Evolutionary conservation across 73 alveolate species (phyloP), one percentile per base, ranked within the genome.

Genomic region (Paramecium sonneborni): DNA sequence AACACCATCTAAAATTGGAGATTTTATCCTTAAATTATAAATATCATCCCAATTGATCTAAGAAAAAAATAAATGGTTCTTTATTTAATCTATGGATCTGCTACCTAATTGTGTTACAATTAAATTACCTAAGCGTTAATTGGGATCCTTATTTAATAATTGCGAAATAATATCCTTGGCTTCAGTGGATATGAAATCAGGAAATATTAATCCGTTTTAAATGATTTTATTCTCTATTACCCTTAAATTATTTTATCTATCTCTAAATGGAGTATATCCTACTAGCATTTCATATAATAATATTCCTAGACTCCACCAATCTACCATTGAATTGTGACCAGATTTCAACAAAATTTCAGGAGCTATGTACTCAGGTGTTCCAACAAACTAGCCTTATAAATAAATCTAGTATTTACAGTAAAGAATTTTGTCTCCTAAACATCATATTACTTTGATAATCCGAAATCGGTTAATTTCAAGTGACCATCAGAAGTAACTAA

Each of bases 381-480:
- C 85, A 70, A 86, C 38, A 92, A 90, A 44, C 91, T 84, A 41
- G 38, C 58, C 18, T 57, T 46, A 41, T 72, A 38, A 34, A 74
- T 92, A 8, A 44, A 85, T 52, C 68, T 52, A 52, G 18, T 20
- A 43, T 57, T 72, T 68, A 52, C 88, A 5, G 95, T 57, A 55
- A 57, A 85, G 20, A 90, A 93, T 93, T 57, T 76, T 23, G 6
- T 67, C 24, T 38, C 92, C 43, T 85, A 46, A 41, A 57, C 72
- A 56, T 94, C 93, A 14, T 82, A 88, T 38, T 92, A 76, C 72
- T 95, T 93, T 37, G 96, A 92, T 44, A 95, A 67, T 44, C 97
- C 97, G 88, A 95, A 95, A 90, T 95, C 97, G 15, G 97, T 92
- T 89, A 95, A 89, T 88, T 95, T 95, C 82, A 95, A 88, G 85